Conservation (phyloP, 495 filamentous ascomycete genomes). For the Daldinia vernicosa region DNA sequence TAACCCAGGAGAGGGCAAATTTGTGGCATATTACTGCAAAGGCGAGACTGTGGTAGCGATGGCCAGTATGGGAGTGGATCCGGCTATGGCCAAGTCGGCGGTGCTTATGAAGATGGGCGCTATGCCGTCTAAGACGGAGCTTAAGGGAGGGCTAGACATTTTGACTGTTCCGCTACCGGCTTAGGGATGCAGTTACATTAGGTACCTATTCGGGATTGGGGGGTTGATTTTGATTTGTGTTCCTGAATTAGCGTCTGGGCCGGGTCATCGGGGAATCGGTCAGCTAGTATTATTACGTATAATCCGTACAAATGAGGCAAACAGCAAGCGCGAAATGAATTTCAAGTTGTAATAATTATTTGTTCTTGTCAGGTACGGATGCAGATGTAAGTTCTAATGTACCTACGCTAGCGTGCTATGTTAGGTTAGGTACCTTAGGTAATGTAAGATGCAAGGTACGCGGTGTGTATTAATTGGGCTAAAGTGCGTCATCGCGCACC, state of each 20-base stretch:
- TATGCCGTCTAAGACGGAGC: conserved; percentile 84
- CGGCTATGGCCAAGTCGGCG: conserved; percentile 80
- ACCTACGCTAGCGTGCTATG: too few species aligned
- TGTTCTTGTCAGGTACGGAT: too few species aligned
- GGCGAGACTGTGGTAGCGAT: conserved; percentile 92
- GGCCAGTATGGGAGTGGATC: conserved; percentile 89
- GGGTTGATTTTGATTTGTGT: too few species aligned
- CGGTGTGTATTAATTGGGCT: conserved; percentile 6
- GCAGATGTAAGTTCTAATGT: too few species aligned
- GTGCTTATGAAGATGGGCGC: conserved; percentile 85
- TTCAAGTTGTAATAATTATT: too few species aligned
- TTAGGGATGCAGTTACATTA: conserved; percentile 35
- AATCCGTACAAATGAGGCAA: too few species aligned
- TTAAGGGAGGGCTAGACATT: conserved; percentile 78
- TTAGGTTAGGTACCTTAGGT: too few species aligned
- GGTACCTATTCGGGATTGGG: too few species aligned
- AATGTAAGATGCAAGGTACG: background rate
- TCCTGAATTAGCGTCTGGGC: too few species aligned
- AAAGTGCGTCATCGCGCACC: conserved; percentile 30
- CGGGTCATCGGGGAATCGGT: too few species aligned
- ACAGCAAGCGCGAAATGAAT: too few species aligned
- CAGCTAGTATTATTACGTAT: too few species aligned
- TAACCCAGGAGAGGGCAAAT: conserved; percentile 80
- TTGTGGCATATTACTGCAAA: conserved; percentile 86
- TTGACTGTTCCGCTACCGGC: conserved; percentile 61